Evolutionary conservation across 106 monocot genomes (phyloP).

Genomic region (Dendrobium chrysotoxum): DNA sequence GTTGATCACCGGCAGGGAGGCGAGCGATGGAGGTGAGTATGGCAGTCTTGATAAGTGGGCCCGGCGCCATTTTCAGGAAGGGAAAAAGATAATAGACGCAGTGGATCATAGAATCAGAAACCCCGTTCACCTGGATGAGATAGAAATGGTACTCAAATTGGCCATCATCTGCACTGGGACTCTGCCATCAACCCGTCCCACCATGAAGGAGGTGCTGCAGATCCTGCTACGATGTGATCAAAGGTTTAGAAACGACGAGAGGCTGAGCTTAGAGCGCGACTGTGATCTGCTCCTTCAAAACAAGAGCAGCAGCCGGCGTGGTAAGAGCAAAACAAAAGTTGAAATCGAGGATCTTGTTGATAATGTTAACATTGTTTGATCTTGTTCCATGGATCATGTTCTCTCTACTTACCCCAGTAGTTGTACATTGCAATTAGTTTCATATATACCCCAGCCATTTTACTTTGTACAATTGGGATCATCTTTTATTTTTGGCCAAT

Average conservation of each 20-base stretch:
- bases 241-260: not conserved
- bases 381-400: not conserved
- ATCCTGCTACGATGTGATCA: slow-evolving; percentile 43
- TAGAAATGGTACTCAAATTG: slow-evolving; percentile 42
- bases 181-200: slow-evolving; percentile 48
- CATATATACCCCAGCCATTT: too few relatives aligned
- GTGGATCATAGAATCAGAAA: slow-evolving; percentile 26
- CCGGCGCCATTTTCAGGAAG: slow-evolving; percentile 44
- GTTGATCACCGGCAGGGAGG: slow-evolving; percentile 53
- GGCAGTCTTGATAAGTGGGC: slow-evolving; percentile 55
- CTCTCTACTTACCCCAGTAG: too few relatives aligned
- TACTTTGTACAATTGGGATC: too few relatives aligned
- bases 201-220: slow-evolving; percentile 74
- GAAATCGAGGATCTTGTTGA: not conserved
- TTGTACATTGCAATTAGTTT: too few relatives aligned
- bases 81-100: slow-evolving; percentile 23
- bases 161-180: slow-evolving; percentile 61
- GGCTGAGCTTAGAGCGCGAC: slow-evolving; percentile 13
- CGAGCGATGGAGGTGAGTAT: slow-evolving; percentile 33
- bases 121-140: slow-evolving; percentile 32
- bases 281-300: slow-evolving; percentile 22
- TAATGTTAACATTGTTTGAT: not conserved
- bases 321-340: not conserved
- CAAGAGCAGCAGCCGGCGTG: not conserved
- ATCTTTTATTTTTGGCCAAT: too few relatives aligned